Evolutionary conservation across 306 rosid species (phyloP).

Genomic region (Prosopis cineraria): DNA sequence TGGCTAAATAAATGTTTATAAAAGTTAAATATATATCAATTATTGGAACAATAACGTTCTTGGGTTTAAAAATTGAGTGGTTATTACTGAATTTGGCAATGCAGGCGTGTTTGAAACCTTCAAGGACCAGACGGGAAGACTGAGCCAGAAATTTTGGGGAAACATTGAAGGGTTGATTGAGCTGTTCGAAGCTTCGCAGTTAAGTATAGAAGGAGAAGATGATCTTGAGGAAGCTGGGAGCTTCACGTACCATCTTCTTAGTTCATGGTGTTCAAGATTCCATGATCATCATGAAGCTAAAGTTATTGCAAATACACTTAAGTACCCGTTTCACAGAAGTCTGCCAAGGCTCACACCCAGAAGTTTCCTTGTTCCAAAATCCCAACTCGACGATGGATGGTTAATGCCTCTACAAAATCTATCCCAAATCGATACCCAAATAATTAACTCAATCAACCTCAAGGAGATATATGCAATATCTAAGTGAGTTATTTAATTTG

Average conservation of each 20-base stretch:
- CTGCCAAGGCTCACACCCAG: constrained; percentile 48
- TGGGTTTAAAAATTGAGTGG: background rate
- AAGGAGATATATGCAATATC: constrained; percentile 33
- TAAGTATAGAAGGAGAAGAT: constrained; percentile 38
- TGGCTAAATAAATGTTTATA: too few species aligned
- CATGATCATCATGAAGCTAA: constrained; percentile 14
- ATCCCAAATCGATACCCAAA: constrained; percentile 19
- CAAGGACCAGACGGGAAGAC: constrained; percentile 26
- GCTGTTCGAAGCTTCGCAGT: constrained; percentile 46
- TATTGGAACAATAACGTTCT: too few species aligned
- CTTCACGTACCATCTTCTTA: too few species aligned
- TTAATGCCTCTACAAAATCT: background rate
- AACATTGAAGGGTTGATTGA: constrained; percentile 25
- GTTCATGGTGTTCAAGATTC: too few species aligned
- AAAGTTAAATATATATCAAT: too few species aligned
- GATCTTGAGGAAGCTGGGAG: constrained; percentile 38
- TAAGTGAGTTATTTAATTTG: constrained; percentile 26
- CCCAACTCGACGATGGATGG: constrained; percentile 20
- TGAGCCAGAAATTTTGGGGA: constrained; percentile 26
- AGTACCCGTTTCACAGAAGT: constrained; percentile 59
- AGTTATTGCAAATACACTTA: constrained; percentile 13
- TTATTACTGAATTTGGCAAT: background rate
- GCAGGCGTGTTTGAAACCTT: constrained; percentile 34
- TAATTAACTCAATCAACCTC: constrained; percentile 22
- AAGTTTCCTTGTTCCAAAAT: constrained; percentile 22